Evolutionary conservation across 495 filamentous ascomycete species (phyloP).

Genomic region (Penicillium waksmanii): DNA sequence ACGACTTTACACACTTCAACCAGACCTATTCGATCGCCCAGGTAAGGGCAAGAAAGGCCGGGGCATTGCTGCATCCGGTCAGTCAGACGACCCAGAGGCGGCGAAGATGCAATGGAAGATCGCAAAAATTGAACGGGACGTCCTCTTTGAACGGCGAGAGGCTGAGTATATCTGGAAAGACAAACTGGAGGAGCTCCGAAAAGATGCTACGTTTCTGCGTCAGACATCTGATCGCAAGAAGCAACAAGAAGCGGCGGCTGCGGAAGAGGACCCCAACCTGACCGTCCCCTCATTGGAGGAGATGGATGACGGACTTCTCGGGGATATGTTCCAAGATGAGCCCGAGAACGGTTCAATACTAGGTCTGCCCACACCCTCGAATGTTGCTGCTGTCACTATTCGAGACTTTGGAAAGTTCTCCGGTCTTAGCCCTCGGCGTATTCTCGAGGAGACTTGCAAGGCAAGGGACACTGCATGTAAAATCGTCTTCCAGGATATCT

Average conservation of each 20-base stretch:
- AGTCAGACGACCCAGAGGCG: conserved; percentile 51
- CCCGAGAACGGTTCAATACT: conserved; percentile 28
- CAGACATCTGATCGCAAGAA: conserved; percentile 36
- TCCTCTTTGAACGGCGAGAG: conserved; percentile 79
- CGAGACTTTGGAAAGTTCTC: conserved; percentile 83
- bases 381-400: conserved; percentile 50
- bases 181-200: conserved; percentile 67
- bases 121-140: conserved; percentile 76
- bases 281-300: conserved; percentile 55
- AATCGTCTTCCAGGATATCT: conserved; percentile 68
- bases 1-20: conserved; percentile 71
- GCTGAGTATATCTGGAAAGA: conserved; percentile 76
- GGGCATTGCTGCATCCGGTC: conserved; percentile 24
- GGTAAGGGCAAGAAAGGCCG: conserved; percentile 49
- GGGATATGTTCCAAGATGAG: conserved; percentile 69
- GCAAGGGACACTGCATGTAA: conserved; percentile 73
- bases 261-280: conserved; percentile 15
- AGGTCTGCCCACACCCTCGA: conserved; percentile 24
- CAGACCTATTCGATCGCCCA: conserved; percentile 56
- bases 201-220: conserved; percentile 50
- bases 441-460: conserved; percentile 85
- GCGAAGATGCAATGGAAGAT: conserved; percentile 71
- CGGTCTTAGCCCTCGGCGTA: conserved; percentile 68
- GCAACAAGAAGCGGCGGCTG: conserved; percentile 51
- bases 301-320: conserved; percentile 62